Percentiles rank a stretch among this genome's conserved stretches.
phyloP scores from a whole-genome alignment of 768 basidiomycete genomes.

The Pleurotus pulmonarius region DNA sequence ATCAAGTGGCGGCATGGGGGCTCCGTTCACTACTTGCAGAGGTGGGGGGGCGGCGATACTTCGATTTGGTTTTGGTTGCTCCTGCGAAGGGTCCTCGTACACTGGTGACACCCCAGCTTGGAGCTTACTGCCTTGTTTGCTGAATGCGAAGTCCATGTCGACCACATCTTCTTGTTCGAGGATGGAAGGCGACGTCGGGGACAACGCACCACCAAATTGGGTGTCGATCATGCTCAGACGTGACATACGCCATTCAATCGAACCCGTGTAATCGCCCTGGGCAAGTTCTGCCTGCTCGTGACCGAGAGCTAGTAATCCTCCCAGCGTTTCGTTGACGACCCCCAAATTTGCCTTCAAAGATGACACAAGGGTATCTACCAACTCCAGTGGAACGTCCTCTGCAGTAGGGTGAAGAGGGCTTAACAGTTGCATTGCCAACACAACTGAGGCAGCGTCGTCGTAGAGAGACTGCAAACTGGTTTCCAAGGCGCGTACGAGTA shows the following conservation, averaged over 20 bases:
- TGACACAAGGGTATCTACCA: slow-evolving; percentile 44
- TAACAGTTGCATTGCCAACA: slow-evolving; percentile 54
- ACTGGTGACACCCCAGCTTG: slow-evolving; percentile 12
- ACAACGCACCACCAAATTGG: slow-evolving; percentile 37
- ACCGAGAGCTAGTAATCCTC: slow-evolving; percentile 58
- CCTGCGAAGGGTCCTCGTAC: background rate
- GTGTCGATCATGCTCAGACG: slow-evolving; percentile 59
- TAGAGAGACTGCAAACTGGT: slow-evolving; percentile 66
- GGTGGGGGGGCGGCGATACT: background rate
- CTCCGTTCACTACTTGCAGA: slow-evolving; percentile 19
- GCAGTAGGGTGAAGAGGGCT: slow-evolving; percentile 29
- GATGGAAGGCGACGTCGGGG: slow-evolving; percentile 29
- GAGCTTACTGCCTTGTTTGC: slow-evolving; percentile 31
- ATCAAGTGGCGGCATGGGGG: slow-evolving; percentile 6
- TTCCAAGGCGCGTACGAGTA: slow-evolving; percentile 69
- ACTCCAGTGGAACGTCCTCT: slow-evolving; percentile 33
- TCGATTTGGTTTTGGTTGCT: background rate
- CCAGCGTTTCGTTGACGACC: slow-evolving; percentile 55
- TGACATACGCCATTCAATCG: slow-evolving; percentile 77
- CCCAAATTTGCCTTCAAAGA: slow-evolving; percentile 56
- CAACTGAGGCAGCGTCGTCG: slow-evolving; percentile 61
- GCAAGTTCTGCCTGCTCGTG: slow-evolving; percentile 70
- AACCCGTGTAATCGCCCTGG: slow-evolving; percentile 67
- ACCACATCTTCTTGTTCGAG: slow-evolving; percentile 51
- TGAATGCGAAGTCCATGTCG: slow-evolving; percentile 53